A percentile compares a stretch with the other conserved stretches of the same genome.
Evolutionary conservation across 257 asterid species (phyloP).

Genomic region (Fraxinus americana): DNA sequence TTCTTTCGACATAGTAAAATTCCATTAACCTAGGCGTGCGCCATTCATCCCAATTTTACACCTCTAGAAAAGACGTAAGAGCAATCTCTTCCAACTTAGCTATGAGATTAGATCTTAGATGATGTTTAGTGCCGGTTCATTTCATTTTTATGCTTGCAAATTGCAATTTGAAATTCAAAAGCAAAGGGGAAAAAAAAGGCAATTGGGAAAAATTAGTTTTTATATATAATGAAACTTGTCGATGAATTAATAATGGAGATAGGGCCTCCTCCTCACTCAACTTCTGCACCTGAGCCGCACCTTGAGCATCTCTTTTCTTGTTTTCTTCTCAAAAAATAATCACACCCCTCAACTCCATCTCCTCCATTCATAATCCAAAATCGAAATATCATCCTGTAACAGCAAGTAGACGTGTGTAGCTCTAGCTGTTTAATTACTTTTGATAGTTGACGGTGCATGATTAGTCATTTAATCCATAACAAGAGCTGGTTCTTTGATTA

Average conservation of each 20-base stretch:
- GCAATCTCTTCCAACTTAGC: too few species aligned
- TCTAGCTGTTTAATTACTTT: neutral
- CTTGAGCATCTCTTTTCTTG: constrained; percentile 30
- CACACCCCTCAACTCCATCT: neutral
- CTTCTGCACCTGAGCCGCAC: constrained; percentile 24
- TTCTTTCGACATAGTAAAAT: too few species aligned
- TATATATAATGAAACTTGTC: constrained; percentile 18
- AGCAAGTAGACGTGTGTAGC: neutral
- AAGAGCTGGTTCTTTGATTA: too few species aligned
- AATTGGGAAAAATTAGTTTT: neutral
- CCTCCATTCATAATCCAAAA: neutral
- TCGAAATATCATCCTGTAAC: neutral
- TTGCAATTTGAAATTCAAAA: neutral
- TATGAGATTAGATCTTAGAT: too few species aligned
- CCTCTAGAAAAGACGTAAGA: too few species aligned
- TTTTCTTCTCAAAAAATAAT: constrained; percentile 18
- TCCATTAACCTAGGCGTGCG: too few species aligned
- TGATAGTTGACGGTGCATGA: neutral
- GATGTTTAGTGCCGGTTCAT: too few species aligned
- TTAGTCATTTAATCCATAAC: too few species aligned
- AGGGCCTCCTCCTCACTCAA: constrained; percentile 35
- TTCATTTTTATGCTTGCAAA: too few species aligned
- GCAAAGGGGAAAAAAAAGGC: neutral
- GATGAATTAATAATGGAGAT: constrained; percentile 34
- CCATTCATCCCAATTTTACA: too few species aligned